Evolutionary conservation across 805 yeast species (phyloP), one percentile per base, ranked within the genome.

Genomic region (Myxozyma kluyveri): DNA sequence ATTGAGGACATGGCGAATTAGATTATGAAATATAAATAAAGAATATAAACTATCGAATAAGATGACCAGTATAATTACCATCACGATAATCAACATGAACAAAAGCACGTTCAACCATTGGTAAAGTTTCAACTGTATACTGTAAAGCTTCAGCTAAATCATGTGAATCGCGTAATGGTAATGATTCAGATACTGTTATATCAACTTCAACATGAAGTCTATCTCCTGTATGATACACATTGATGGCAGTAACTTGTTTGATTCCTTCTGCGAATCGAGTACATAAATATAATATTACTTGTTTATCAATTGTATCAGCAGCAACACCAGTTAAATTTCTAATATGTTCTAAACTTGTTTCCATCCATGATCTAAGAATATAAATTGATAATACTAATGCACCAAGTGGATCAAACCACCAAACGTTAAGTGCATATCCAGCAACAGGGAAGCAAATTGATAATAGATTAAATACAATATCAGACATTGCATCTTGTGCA

Each of bases 401-500:
- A 12, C 87, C 86, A 7, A 75, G 52, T 2, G 87, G 79, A 66
- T 82, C 87, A 36, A 80, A 61, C 86, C 86, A 56, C 60, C 60
- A 56, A 23, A 36, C 14, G 17, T 74, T 66, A 17, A 77, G 65
- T 14, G 65, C 57, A 50, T 74, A 70, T 1, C 93, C 93, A 0
- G 76, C 42, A 0, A 82, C 57, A 0, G 95, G 95, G 74, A 86
- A 84, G 19, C 84, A 56, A 29, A 86, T 75, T 1, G 93, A 85
- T 39, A 51, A 21, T n/a, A 56, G 32, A 24, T 86, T 86, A 73
- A 86, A 86, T 2, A 85, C 76, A 29, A 86, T 78, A 66, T 86
- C 95, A 0, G 90, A 86, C 67, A 76, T 73, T 0, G 93, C 93
- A 68, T 86, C 95, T 66, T 85, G 91, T 1, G 90, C 87, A 49